Evolutionary conservation across 2,329 filamentous ascomycete species (phyloP).

Genomic region (Penicillium nordicum): DNA sequence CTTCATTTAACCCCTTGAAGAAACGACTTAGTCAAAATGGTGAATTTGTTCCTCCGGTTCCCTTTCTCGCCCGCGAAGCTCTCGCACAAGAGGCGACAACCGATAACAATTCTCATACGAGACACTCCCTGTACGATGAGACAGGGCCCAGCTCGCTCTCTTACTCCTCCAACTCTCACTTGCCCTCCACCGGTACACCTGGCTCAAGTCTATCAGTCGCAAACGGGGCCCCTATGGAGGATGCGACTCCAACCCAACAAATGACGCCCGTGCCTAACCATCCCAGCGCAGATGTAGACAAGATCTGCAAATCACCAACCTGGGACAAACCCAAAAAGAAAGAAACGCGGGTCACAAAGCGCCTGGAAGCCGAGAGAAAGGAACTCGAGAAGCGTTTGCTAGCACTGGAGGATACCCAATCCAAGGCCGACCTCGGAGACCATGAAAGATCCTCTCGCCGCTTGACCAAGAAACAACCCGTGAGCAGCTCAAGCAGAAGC

Average conservation of each 20-base stretch:
- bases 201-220: slow-evolving; percentile 16
- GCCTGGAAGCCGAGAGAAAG: slow-evolving; percentile 33
- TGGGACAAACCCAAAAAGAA: slow-evolving; percentile 26
- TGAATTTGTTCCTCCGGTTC: background rate
- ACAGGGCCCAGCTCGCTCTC: slow-evolving; percentile 15
- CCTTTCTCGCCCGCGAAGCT: background rate
- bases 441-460: slow-evolving; percentile 28
- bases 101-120: background rate
- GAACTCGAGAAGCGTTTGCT: slow-evolving; percentile 29
- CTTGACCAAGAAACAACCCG: slow-evolving; percentile 36
- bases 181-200: slow-evolving; percentile 16
- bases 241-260: slow-evolving; percentile 4
- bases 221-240: slow-evolving; percentile 3
- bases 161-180: slow-evolving; percentile 16
- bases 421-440: slow-evolving; percentile 15
- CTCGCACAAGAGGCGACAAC: background rate
- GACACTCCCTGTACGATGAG: slow-evolving; percentile 10
- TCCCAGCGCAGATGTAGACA: slow-evolving; percentile 6
- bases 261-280: slow-evolving; percentile 3
- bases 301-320: slow-evolving; percentile 18
- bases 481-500: slow-evolving; percentile 28
- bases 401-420: slow-evolving; percentile 19
- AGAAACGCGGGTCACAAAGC: slow-evolving; percentile 31
- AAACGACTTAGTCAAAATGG: slow-evolving; percentile 6
- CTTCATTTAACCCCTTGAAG: slow-evolving; percentile 7